phyloP scores from a whole-genome alignment of 768 basidiomycete genomes.

The Rickenella mellea region DNA sequence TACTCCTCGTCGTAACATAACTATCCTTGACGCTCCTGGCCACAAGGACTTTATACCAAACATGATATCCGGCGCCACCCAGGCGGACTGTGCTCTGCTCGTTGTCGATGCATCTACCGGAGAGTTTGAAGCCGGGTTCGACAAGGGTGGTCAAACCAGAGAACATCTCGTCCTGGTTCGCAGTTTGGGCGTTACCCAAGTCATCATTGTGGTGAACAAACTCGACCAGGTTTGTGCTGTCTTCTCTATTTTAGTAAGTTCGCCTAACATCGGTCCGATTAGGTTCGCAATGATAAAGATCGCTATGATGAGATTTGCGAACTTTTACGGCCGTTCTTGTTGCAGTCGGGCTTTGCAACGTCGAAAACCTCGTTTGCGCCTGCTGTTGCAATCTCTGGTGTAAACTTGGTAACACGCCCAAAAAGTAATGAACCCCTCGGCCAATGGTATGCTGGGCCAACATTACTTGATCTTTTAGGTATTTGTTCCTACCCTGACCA shows the following conservation, averaged over 20 bases:
- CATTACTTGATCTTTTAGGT: conserved; percentile 81
- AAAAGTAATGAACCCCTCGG: conserved; percentile 37
- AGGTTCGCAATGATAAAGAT: conserved; percentile 83
- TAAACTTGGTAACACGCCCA: conserved; percentile 59
- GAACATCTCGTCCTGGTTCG: conserved; percentile 90
- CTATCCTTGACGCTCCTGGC: conserved; percentile 94
- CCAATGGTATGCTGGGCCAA: conserved; percentile 80
- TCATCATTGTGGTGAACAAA: conserved; percentile 92
- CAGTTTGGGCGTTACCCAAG: conserved; percentile 84
- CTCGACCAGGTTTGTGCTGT: conserved; percentile 64
- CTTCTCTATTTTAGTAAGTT: neutral
- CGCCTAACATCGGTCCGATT: conserved; percentile 1
- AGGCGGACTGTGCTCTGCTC: conserved; percentile 90
- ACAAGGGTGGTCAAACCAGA: conserved; percentile 87
- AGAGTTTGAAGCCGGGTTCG: conserved; percentile 95
- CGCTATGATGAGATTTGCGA: conserved; percentile 83
- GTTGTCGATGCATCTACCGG: conserved; percentile 87
- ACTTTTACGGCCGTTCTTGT: conserved; percentile 67
- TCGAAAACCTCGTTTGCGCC: conserved; percentile 80
- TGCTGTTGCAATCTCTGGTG: conserved; percentile 82
- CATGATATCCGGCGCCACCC: conserved; percentile 98
- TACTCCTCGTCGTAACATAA: conserved; percentile 71
- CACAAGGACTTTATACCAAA: conserved; percentile 98
- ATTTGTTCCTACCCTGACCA: conserved; percentile 7
- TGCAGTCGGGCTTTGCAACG: conserved; percentile 78